Conservation (phyloP, 1,139 yeast genomes). For the Candida glucosophila region DNA sequence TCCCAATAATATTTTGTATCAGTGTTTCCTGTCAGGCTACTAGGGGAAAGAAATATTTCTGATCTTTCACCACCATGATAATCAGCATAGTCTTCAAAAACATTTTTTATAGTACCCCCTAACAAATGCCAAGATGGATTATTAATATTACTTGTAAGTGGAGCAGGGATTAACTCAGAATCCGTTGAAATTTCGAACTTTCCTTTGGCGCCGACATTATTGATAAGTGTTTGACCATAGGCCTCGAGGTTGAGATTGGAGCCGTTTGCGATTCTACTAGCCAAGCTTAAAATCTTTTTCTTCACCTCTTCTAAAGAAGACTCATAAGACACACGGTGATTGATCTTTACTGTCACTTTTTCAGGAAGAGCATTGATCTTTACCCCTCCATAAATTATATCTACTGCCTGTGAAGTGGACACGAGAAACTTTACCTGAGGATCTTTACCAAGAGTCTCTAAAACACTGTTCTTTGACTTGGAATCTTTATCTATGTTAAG, state of each 20-base stretch:
- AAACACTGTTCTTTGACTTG: constrained; percentile 20
- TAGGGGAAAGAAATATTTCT: constrained; percentile 55
- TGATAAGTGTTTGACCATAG: constrained; percentile 14
- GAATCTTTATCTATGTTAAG: constrained; percentile 27
- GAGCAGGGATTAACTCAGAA: constrained; percentile 23
- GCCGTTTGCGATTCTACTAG: constrained; percentile 19
- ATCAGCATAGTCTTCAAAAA: constrained; percentile 31
- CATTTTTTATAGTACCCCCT: constrained; percentile 37
- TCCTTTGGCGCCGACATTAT: constrained; percentile 15
- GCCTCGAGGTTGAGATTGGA: constrained; percentile 16
- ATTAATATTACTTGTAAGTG: constrained; percentile 25
- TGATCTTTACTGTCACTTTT: constrained; percentile 18
- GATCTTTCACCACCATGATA: constrained; percentile 17
- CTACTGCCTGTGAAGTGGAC: constrained; percentile 30
- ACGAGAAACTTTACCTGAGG: constrained; percentile 18
- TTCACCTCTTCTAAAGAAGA: constrained; percentile 15
- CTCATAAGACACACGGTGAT: constrained; percentile 29
- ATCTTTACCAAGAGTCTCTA: constrained; percentile 10
- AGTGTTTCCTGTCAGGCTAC: constrained; percentile 71
- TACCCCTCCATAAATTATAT: constrained; percentile 29
- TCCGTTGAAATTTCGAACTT: constrained; percentile 13
- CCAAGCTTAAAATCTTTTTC: constrained; percentile 15
- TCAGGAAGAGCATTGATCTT: constrained; percentile 37
- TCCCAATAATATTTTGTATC: constrained; percentile 78
- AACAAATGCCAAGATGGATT: constrained; percentile 33